phyloP scores from a whole-genome alignment of 345 rosid species.

The Luvunga scandens region DNA sequence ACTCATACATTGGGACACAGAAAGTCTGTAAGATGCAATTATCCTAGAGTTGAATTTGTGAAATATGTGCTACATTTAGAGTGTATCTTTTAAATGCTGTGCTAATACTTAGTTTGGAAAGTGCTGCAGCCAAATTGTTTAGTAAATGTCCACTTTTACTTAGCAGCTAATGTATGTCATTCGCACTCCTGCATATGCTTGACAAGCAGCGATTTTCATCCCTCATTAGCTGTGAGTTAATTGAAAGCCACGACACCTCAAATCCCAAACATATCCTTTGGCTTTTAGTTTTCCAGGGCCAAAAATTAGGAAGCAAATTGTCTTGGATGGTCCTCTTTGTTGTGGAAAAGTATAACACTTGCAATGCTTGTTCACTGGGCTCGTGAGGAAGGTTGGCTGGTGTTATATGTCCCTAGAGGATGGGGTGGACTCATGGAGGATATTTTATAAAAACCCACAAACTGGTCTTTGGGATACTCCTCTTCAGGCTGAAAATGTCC shows the following conservation, averaged over 20 bases:
- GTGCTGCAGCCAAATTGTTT: not conserved
- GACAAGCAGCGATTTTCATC: not conserved
- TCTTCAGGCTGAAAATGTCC: conserved; percentile 77
- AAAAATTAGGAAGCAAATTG: conserved; percentile 71
- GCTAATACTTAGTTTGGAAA: not conserved
- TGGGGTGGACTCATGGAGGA: conserved; percentile 93
- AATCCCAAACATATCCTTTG: not conserved
- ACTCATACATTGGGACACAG: not conserved
- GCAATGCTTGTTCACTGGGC: conserved; percentile 99
- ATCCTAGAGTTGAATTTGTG: not conserved
- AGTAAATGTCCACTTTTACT: not conserved
- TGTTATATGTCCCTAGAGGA: conserved; percentile 84
- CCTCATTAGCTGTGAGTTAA: not conserved
- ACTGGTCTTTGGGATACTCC: conserved; percentile 98
- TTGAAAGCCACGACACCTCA: not conserved
- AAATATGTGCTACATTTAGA: not conserved
- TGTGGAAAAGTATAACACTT: conserved; percentile 88
- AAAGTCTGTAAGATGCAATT: not conserved
- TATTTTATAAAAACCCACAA: conserved; percentile 70
- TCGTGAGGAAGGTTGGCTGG: conserved; percentile 95
- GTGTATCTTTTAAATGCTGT: too few relatives aligned
- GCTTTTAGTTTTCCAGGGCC: conserved; percentile 36
- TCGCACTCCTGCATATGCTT: not conserved
- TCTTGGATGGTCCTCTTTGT: conserved; percentile 89
- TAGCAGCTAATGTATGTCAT: not conserved